Conservation (phyloP, 495 filamentous ascomycete species). For the Aspergillus panamensis region DNA sequence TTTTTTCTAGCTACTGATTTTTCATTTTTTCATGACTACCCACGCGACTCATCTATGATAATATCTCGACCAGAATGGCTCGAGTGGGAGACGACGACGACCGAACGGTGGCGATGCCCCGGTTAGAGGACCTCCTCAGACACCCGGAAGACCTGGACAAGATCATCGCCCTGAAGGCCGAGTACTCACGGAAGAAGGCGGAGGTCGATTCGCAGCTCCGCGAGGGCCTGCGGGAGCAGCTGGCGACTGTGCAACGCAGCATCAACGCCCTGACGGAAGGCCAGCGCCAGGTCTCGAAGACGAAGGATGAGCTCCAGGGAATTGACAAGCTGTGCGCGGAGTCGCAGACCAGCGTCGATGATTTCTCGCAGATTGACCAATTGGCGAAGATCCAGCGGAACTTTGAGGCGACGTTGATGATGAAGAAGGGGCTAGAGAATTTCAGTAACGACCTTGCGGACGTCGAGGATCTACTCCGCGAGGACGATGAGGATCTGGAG, state of each 20-base stretch:
- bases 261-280: slow-evolving; percentile 83
- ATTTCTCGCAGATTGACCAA: slow-evolving; percentile 95
- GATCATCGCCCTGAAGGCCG: slow-evolving; percentile 80
- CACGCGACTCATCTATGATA: background rate
- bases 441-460: slow-evolving; percentile 73
- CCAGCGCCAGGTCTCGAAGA: slow-evolving; percentile 78
- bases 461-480: slow-evolving; percentile 68
- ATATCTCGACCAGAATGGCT: slow-evolving; percentile 31
- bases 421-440: slow-evolving; percentile 82
- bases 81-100: slow-evolving; percentile 34
- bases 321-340: slow-evolving; percentile 97
- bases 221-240: slow-evolving; percentile 79
- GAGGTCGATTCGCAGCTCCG: slow-evolving; percentile 87
- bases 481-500: slow-evolving; percentile 81
- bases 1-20: background rate
- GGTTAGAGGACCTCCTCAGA: slow-evolving; percentile 54
- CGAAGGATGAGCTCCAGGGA: slow-evolving; percentile 96
- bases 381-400: slow-evolving; percentile 92
- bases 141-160: slow-evolving; percentile 91
- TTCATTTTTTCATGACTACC: background rate
- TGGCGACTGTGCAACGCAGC: slow-evolving; percentile 86
- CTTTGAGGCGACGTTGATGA: slow-evolving; percentile 84
- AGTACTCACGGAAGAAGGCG: slow-evolving; percentile 91
- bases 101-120: slow-evolving; percentile 43
- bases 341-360: slow-evolving; percentile 90